Conservation (phyloP, 306 rosid genomes). For the Fagus sylvatica region DNA sequence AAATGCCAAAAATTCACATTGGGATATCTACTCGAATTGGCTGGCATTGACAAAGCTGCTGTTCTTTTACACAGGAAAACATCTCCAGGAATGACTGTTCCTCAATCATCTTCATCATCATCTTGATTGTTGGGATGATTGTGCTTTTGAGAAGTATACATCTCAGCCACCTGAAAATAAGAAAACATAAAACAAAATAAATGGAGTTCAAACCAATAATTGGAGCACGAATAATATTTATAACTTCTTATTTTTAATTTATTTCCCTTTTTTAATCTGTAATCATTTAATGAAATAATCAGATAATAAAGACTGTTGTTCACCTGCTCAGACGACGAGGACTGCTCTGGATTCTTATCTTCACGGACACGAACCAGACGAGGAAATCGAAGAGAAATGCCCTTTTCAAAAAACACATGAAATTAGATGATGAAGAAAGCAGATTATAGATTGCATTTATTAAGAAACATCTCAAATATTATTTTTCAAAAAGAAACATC, state of each 20-base stretch:
- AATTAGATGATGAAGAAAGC: conserved; percentile 24
- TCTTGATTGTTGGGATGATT: conserved; percentile 53
- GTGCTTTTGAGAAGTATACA: conserved; percentile 78
- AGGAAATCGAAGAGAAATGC: conserved; percentile 93
- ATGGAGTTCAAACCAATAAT: neutral
- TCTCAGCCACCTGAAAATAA: conserved; percentile 74
- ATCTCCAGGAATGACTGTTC: conserved; percentile 21
- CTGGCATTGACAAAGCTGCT: conserved; percentile 3
- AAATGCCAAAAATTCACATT: neutral
- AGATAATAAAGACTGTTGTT: conserved; percentile 18
- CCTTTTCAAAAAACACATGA: conserved; percentile 39
- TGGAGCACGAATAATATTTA: conserved; percentile 5
- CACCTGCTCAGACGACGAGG: conserved; percentile 84
- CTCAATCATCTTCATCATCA: conserved; percentile 68
- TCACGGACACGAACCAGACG: conserved; percentile 72
- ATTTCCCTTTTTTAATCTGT: conserved; percentile 1
- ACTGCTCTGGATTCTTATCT: conserved; percentile 84
- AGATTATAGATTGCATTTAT: conserved; percentile 12
- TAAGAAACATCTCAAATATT: conserved; percentile 4
- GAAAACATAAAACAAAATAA: neutral
- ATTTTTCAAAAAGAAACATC: neutral
- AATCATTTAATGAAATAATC: neutral
- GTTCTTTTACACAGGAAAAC: conserved; percentile 13
- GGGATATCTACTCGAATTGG: neutral
- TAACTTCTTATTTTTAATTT: conserved; percentile 4